These are phyloP conservation scores for Picea abies DNA, from an alignment of 83 land plant species.

Conservation along the genomic window DNA sequence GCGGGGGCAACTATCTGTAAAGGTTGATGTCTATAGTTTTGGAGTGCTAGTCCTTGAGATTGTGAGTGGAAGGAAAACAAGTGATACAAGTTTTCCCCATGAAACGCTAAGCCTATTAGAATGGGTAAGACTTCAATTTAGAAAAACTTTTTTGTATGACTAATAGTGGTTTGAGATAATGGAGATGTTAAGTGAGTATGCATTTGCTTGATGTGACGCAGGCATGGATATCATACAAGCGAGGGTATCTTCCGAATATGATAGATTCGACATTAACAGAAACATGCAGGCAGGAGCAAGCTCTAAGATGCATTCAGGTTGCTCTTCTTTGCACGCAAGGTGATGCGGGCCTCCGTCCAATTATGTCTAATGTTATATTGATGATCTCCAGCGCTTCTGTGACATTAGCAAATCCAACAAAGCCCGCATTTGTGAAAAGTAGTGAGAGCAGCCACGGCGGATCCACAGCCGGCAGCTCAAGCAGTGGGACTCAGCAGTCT, in stretches of 20 bases:
- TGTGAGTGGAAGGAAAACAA: background rate
- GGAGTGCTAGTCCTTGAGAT: slow-evolving; percentile 2
- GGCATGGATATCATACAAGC: background rate
- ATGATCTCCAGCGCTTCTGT: slow-evolving; percentile 10
- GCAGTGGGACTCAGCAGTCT: too few relatives aligned
- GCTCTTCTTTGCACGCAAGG: background rate
- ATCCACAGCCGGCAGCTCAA: too few relatives aligned
- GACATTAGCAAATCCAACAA: too few relatives aligned
- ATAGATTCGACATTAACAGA: background rate
- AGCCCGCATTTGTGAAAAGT: too few relatives aligned
- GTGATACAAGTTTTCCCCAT: background rate
- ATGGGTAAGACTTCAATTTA: too few relatives aligned
- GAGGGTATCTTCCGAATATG: background rate
- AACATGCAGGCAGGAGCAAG: background rate
- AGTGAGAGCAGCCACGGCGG: too few relatives aligned
- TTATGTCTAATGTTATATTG: background rate
- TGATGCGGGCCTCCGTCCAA: background rate
- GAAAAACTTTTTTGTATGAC: too few relatives aligned
- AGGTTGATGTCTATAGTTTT: background rate
- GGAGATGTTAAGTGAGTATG: too few relatives aligned
- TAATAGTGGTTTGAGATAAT: too few relatives aligned
- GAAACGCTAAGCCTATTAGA: background rate
- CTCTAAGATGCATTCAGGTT: background rate
- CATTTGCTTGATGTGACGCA: background rate
- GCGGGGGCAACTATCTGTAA: background rate